Base-by-base conservation (phyloP, 2,329 filamentous ascomycete genomes). In the Emergomyces africanus region DNA sequence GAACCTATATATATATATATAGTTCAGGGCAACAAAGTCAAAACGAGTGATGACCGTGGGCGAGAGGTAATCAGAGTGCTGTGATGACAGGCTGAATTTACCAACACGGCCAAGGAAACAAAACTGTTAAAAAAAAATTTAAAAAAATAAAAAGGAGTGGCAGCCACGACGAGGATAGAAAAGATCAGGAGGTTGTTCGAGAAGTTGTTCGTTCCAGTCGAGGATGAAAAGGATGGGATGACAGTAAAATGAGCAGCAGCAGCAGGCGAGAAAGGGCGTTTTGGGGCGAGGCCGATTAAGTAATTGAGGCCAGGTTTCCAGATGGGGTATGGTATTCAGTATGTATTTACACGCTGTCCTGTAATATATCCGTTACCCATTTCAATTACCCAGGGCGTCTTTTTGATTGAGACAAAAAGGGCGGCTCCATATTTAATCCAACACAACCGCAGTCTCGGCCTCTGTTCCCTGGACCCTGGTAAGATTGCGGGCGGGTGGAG, bases 261-360 rank as follows among this genome's bases (percentile, higher is more conserved):
- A n/a, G 30, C 6, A 3, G 25, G 44, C 25, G 30, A 41, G 39
- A 35, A 30, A n/a, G n/a, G 20, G 18, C 20, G 6, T 23, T 30
- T n/a, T 30, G 30, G 30, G 23, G 25, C 30, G 9, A 28, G 50
- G 2, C 50, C 5, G 50, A 35, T 54, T 35, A 39, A 35, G 50
- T 54, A 39, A 44, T 55, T n/a, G 20, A 55, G 53, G 53, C 53
- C 53, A 55, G 53, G 35, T 55, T 55, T 55, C 53, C 53, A 55
- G 35, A 55, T 41, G 18, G 23, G 10, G 5, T 0, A 5, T 5
- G 3, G 20, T 18, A 9, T 28, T 33, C 33, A 8, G 33, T 35
- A 35, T 35, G 30, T 30, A 30, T 30, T n/a, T n/a, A n/a, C n/a
- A n/a, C n/a, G n/a, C 30, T 6, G 30, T 30, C 30, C 30, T 30